Conservation (phyloP, 2,329 filamentous ascomycete species). For the Neophaeococcomyces mojaviensis region DNA sequence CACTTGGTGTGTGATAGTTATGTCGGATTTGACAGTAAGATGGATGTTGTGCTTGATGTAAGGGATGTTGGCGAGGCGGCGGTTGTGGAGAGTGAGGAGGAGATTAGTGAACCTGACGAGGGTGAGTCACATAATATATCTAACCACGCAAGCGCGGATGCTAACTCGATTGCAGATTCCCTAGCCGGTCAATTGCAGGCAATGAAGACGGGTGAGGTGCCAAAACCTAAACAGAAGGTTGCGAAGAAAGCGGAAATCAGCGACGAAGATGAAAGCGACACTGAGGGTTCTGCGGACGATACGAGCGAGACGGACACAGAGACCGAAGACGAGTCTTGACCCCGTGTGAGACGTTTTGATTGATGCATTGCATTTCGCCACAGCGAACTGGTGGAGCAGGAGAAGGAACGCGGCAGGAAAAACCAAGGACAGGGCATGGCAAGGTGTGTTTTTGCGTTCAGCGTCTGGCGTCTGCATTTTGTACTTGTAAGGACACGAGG, state of each 20-base stretch:
- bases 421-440: no score
- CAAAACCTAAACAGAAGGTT: constrained; percentile 50
- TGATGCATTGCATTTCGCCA: no score
- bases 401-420: no score
- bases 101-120: constrained; percentile 96
- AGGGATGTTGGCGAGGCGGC: constrained; percentile 82
- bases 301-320: constrained; percentile 58
- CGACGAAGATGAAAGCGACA: constrained; percentile 55
- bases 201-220: constrained; percentile 59
- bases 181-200: constrained; percentile 85
- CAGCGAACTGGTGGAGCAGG: no score
- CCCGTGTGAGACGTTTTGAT: no score
- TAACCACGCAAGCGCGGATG: constrained; percentile 22
- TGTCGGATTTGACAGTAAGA: constrained; percentile 84
- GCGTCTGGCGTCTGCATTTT: no score
- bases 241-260: constrained; percentile 57
- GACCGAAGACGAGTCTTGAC: constrained; percentile 59
- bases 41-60: constrained; percentile 81
- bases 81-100: constrained; percentile 66
- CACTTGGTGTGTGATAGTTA: constrained; percentile 93
- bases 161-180: constrained; percentile 53
- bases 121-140: constrained; percentile 52
- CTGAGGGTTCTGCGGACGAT: constrained; percentile 54
- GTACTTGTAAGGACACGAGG: no score
- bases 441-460: no score